Evolutionary conservation across 2,329 filamentous ascomycete genomes (phyloP).

Genomic region (Colletotrichum tabaci): DNA sequence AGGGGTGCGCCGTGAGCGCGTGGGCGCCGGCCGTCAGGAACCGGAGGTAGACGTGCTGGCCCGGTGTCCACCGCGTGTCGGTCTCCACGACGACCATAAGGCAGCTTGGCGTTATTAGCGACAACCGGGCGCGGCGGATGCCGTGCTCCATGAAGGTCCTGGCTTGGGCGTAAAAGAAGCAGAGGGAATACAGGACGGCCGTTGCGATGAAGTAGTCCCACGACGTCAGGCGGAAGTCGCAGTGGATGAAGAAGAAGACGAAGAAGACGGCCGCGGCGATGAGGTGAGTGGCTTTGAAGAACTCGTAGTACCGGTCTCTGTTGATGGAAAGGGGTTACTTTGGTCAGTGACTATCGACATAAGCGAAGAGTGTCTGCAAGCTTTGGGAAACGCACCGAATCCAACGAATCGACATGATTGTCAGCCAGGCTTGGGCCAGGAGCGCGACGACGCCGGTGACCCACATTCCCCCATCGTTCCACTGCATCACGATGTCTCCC

Average conservation of each 20-base stretch:
- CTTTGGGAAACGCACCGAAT: slow-evolving; percentile 58
- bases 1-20: slow-evolving; percentile 65
- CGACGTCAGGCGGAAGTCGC: slow-evolving; percentile 67
- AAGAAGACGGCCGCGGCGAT: slow-evolving; percentile 68
- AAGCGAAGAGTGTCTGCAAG: no score
- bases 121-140: slow-evolving; percentile 6
- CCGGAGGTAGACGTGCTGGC: slow-evolving; percentile 70
- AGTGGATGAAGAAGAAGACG: slow-evolving; percentile 74
- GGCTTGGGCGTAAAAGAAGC: slow-evolving; percentile 58
- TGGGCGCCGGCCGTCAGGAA: slow-evolving; percentile 62
- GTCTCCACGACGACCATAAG: slow-evolving; percentile 61
- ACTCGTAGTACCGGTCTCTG: slow-evolving; percentile 70
- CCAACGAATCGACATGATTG: slow-evolving; percentile 64
- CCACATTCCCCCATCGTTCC: slow-evolving; percentile 62
- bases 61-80: slow-evolving; percentile 62
- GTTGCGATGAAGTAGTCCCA: slow-evolving; percentile 75
- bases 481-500: slow-evolving; percentile 63
- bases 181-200: slow-evolving; percentile 52
- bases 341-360: background rate
- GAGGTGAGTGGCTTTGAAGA: slow-evolving; percentile 72
- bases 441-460: slow-evolving; percentile 70
- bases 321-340: background rate
- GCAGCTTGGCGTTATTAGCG: slow-evolving; percentile 44
- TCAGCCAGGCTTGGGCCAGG: slow-evolving; percentile 68
- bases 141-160: slow-evolving; percentile 56